phyloP scores from a whole-genome alignment of 345 rosid species.

The Aquilaria malaccensis region DNA sequence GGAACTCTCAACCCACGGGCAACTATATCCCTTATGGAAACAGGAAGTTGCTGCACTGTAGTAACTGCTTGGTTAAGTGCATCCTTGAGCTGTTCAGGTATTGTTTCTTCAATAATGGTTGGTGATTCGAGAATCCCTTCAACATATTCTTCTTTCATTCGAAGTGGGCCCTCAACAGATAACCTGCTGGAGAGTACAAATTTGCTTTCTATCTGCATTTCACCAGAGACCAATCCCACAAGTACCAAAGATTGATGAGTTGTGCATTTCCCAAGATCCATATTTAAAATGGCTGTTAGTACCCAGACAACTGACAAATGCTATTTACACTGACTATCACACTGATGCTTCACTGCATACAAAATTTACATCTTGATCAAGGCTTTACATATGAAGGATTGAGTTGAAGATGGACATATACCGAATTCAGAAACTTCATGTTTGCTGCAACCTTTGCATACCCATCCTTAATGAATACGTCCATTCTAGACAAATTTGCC shows the following conservation, averaged over 20 bases:
- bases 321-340: background rate
- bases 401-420: slow-evolving; percentile 15
- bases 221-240: slow-evolving; percentile 8
- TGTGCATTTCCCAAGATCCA: background rate
- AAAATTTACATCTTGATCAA: background rate
- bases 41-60: slow-evolving; percentile 74
- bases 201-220: slow-evolving; percentile 78
- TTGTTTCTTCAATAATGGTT: slow-evolving; percentile 64
- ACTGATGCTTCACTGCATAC: slow-evolving; percentile 2
- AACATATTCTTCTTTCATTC: slow-evolving; percentile 80
- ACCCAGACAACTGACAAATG: background rate
- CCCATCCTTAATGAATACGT: slow-evolving; percentile 57
- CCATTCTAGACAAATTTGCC: slow-evolving; percentile 68
- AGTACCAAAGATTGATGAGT: background rate
- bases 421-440: slow-evolving; percentile 64
- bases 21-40: slow-evolving; percentile 55
- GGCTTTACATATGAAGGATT: slow-evolving; percentile 2
- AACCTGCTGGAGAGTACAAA: slow-evolving; percentile 50
- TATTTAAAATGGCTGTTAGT: too few relatives aligned
- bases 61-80: slow-evolving; percentile 63
- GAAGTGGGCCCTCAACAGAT: slow-evolving; percentile 89
- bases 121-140: slow-evolving; percentile 84
- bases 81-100: slow-evolving; percentile 82
- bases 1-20: slow-evolving; percentile 73
- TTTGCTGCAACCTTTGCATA: slow-evolving; percentile 54